Conservation (phyloP, 2,329 filamentous ascomycete species). For the Beauveria caledonica region DNA sequence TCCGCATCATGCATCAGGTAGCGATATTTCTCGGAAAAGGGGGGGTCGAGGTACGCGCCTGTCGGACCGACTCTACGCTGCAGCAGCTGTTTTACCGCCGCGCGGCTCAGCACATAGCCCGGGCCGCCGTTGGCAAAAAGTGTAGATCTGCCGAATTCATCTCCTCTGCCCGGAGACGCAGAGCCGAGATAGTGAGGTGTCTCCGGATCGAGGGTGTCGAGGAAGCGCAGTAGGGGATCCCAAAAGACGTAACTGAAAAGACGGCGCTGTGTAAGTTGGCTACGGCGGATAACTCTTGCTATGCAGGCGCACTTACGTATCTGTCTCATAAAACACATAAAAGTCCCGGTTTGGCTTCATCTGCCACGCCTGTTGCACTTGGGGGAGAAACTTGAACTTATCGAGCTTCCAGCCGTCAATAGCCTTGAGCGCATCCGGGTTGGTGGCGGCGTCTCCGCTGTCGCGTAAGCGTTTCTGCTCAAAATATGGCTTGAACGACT, state of each 20-base stretch:
- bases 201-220: conserved; percentile 11
- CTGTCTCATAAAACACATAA: conserved; percentile 49
- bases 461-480: conserved; percentile 28
- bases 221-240: conserved; percentile 14
- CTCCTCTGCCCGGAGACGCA: conserved; percentile 1
- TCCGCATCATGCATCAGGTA: conserved; percentile 7
- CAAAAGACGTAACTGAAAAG: conserved; percentile 12
- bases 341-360: conserved; percentile 40
- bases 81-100: conserved; percentile 13
- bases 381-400: conserved; percentile 50
- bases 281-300: background rate
- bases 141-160: background rate
- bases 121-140: conserved; percentile 14
- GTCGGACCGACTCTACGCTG: background rate
- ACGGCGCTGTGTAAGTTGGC: background rate
- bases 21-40: conserved; percentile 2
- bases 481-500: conserved; percentile 32
- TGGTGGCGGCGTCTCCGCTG: conserved; percentile 25
- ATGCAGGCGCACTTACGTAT: conserved; percentile 33
- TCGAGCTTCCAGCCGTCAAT: conserved; percentile 44
- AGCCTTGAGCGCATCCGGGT: conserved; percentile 22
- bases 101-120: conserved; percentile 14
- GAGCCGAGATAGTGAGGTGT: conserved; percentile 4
- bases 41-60: conserved; percentile 7
- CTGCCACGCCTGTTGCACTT: conserved; percentile 42